Percentiles rank a stretch among this genome's conserved stretches.
Evolutionary conservation across 805 yeast species (phyloP).

Genomic region (Pichia manshurica): DNA sequence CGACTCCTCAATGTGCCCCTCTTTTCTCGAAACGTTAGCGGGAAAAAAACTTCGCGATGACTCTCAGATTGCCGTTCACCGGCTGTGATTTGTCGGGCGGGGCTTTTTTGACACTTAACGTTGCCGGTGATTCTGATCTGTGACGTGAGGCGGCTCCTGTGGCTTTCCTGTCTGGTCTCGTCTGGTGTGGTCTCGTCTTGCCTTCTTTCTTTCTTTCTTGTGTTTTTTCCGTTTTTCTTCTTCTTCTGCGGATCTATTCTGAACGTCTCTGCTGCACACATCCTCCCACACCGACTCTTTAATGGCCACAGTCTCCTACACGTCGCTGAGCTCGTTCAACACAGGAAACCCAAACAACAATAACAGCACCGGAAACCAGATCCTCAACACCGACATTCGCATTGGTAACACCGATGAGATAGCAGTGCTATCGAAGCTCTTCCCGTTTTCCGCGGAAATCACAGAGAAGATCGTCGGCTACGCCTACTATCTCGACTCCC

Average conservation of each 20-base stretch:
- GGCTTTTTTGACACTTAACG: too few relatives aligned
- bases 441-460: conserved; percentile 30
- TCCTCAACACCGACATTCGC: conserved; percentile 1
- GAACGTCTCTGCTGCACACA: neutral
- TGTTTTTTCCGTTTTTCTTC: neutral
- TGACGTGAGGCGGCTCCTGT: neutral
- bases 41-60: too few relatives aligned
- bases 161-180: too few relatives aligned
- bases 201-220: neutral
- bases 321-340: neutral
- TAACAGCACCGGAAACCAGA: neutral
- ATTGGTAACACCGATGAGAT: conserved; percentile 4
- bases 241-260: neutral
- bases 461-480: conserved; percentile 29
- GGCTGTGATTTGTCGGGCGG: too few relatives aligned
- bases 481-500: conserved; percentile 26
- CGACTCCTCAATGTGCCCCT: too few relatives aligned
- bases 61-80: too few relatives aligned
- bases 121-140: too few relatives aligned
- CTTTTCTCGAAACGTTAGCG: too few relatives aligned
- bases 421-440: conserved; percentile 4
- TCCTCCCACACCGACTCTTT: neutral
- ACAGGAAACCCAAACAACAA: neutral
- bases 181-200: too few relatives aligned
- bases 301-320: conserved; percentile 6